Evolutionary conservation across 2,329 filamentous ascomycete species (phyloP), one percentile per base, ranked within the genome.

Genomic region (Aspergillus caelatus): DNA sequence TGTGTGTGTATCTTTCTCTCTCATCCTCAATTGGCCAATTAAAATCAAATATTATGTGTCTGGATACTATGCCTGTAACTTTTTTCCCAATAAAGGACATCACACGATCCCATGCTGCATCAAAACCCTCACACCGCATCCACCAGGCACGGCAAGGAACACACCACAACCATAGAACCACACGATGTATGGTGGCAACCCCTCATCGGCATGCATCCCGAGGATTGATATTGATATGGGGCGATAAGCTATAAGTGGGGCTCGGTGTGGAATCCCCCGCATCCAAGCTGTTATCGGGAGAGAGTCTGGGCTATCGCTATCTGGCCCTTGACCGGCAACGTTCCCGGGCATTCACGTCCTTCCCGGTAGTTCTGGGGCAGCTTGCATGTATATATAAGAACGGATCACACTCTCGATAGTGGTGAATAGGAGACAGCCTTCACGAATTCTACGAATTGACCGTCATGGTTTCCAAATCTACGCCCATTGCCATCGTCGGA

Each of bases 401-500:
- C 46, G 0, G 4, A 10, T 50, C 14, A 4, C n/a, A 23, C 26
- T 19, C 46, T n/a, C 14, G 4, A 30, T 4, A 50, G 23, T 30
- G 26, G 14, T 26, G 23, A 26, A 26, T 4, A 2, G 4, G 4
- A 50, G 46, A 50, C 46, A 50, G 46, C 16, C 4, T 10, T 10
- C 12, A 28, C 12, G 14, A 14, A 4, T 4, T 14, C 48, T 26
- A n/a, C 48, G 7, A 32, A n/a, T 21, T n/a, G 19, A 10, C 28
- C 6, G 34, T 21, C 26, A 52, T 52, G 48, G 32, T 55, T 36
- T 39, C 52, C 30, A 59, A 59, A 32, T 48, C 46, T 21, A 41
- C 5, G 32, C 45, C 57, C 23, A 43, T 59, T n/a, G 46, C 26
- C 11, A 59, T 59, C 41, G 46, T 59, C 34, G 57, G 57, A 11